A percentile compares a stretch with the other conserved stretches of the same genome.
These are phyloP conservation scores for Ogataea henricii DNA, from an alignment of 805 yeast species.

Conservation along the genomic window DNA sequence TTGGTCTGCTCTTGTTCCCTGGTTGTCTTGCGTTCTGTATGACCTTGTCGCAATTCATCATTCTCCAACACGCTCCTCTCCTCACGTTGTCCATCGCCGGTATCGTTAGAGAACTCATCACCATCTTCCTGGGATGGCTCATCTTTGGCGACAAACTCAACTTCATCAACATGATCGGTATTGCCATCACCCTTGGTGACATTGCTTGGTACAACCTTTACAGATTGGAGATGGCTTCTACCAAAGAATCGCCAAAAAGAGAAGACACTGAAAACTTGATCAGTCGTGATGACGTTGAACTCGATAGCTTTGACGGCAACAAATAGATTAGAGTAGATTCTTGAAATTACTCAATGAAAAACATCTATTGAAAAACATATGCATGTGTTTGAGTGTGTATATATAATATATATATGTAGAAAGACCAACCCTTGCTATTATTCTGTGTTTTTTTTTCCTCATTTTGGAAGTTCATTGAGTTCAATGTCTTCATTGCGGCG, in stretches of 20 bases:
- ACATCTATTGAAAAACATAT: not conserved
- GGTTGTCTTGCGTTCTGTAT: constrained; percentile 82
- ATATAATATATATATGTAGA: too few relatives aligned
- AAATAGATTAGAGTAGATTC: constrained; percentile 1
- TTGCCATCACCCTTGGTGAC: constrained; percentile 67
- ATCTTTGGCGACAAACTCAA: constrained; percentile 74
- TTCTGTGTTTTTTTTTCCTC: too few relatives aligned
- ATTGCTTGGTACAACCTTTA: constrained; percentile 77
- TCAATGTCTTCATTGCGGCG: constrained; percentile 17
- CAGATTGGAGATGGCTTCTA: constrained; percentile 38
- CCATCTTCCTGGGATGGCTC: constrained; percentile 64
- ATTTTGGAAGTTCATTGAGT: constrained; percentile 15
- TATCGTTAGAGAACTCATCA: constrained; percentile 84
- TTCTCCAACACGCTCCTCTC: constrained; percentile 76
- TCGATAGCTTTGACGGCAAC: constrained; percentile 16
- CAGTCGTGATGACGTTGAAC: constrained; percentile 17
- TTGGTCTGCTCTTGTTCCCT: constrained; percentile 64
- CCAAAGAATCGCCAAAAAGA: constrained; percentile 11
- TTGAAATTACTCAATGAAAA: too few relatives aligned
- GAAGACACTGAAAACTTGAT: constrained; percentile 23
- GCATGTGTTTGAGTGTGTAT: not conserved
- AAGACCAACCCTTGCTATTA: too few relatives aligned
- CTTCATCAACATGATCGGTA: constrained; percentile 65
- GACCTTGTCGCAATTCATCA: constrained; percentile 81
- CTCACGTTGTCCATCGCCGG: constrained; percentile 86